Percentiles rank a stretch among this genome's conserved stretches.
phyloP scores from a whole-genome alignment of 106 monocot species.

The Allium sativum region DNA sequence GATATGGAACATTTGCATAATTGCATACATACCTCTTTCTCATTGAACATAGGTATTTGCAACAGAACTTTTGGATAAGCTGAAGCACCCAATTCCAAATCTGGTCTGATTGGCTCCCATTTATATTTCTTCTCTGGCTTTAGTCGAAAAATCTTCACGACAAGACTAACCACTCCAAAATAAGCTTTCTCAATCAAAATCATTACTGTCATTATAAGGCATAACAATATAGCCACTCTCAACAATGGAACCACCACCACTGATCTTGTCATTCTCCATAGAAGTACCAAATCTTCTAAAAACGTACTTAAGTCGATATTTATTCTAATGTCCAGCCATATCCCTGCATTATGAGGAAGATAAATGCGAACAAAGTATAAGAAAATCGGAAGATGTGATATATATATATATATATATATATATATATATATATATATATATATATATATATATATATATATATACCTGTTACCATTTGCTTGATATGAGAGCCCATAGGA shows the following conservation, averaged over 20 bases:
- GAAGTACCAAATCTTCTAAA: not conserved
- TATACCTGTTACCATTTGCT: no score
- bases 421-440: no score
- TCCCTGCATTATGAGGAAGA: no score
- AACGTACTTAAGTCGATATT: no score
- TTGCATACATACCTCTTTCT: constrained; percentile 18
- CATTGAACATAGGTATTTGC: constrained; percentile 36
- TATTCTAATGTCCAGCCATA: no score
- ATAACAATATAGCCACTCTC: constrained; percentile 7
- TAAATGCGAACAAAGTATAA: no score
- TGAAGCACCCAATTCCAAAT: constrained; percentile 9
- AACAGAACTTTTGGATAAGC: constrained; percentile 27
- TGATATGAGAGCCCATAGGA: no score
- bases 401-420: no score
- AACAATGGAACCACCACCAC: constrained; percentile 14
- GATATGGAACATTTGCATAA: no score
- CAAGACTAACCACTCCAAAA: constrained; percentile 12
- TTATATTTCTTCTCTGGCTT: constrained; percentile 24
- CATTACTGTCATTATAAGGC: constrained; percentile 23
- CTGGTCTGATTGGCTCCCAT: constrained; percentile 19
- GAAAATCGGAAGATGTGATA: no score
- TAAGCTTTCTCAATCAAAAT: constrained; percentile 18
- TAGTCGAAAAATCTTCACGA: constrained; percentile 14
- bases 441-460: no score
- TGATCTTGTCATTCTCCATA: constrained; percentile 6